These are phyloP conservation scores for Corylus avellana DNA, from an alignment of 306 rosid species.

Conservation along the genomic window DNA sequence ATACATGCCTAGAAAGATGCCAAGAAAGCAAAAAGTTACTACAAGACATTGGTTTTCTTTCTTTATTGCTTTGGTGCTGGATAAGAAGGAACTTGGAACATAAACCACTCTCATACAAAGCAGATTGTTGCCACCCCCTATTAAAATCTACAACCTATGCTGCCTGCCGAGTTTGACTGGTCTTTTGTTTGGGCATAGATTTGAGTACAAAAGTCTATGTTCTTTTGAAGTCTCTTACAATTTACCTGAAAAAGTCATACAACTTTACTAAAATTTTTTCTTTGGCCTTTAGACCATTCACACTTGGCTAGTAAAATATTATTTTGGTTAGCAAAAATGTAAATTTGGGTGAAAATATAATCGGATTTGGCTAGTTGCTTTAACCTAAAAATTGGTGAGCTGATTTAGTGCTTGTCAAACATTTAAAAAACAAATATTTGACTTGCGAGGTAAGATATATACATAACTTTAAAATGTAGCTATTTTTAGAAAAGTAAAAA, in stretches of 20 bases:
- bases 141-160: neutral
- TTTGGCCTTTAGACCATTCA: too few relatives aligned
- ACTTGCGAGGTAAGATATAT: too few relatives aligned
- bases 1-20: conserved; percentile 7
- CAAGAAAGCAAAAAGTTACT: neutral
- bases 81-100: conserved; percentile 30
- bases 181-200: neutral
- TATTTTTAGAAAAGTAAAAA: too few relatives aligned
- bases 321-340: too few relatives aligned
- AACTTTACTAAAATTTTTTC: too few relatives aligned
- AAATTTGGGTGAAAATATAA: too few relatives aligned
- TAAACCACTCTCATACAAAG: conserved; percentile 9
- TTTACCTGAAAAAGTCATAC: neutral
- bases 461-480: too few relatives aligned
- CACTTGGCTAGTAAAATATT: too few relatives aligned
- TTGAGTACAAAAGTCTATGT: neutral
- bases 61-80: conserved; percentile 6
- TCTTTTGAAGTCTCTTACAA: neutral
- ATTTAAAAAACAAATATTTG: too few relatives aligned
- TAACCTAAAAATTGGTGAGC: too few relatives aligned
- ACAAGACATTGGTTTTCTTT: neutral
- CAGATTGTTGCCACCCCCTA: neutral
- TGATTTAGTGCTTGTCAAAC: too few relatives aligned
- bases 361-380: too few relatives aligned
- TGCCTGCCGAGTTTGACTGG: neutral